Evolutionary conservation across 805 yeast species (phyloP), one percentile per base, ranked within the genome.

Genomic region (Blastobotrys muscicola): DNA sequence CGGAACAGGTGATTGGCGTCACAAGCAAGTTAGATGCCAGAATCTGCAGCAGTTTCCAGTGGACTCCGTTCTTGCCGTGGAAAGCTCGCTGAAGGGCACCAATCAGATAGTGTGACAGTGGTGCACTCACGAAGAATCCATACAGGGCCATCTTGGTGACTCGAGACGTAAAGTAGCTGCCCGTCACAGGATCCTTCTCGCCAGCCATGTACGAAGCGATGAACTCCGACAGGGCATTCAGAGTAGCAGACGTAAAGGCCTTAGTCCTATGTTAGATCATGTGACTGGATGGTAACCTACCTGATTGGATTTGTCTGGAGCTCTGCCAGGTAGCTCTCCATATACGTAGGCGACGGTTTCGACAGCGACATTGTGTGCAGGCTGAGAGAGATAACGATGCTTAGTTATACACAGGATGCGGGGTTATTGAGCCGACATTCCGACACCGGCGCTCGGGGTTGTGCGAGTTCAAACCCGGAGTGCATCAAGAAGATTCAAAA

Each of bases 71-170:
- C 44, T 52, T 53, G 33, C 61, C 59, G 39, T 51, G 38, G 57
- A 65, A 65, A 10, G 62, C 61, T n/a, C 49, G 46, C 51, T 65
- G 67, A 29, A 64, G 55, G 5, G 49, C 45, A 26, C 50, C 49
- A 2, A 60, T 50, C 12, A 65, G 58, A 43, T 57, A 58, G 51
- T 65, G 69, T 15, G 65, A 54, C 38, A 65, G 48, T 6, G 69
- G 69, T 1, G 66, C 68, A 2, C 61, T 52, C 8, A 66, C 56
- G 30, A 61, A 49, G 33, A 57, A 50, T 10, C 69, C 69, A 47
- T 62, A 65, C 8, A 61, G 50, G 1, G 65, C 67, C 68, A 65
- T 65, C 45, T 60, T 55, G 38, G 58, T 58, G 41, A 65, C 61
- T 36, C 69, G 58, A 6, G 61, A 39, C 13, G 65, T 52, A 34